Conservation (phyloP, 139 green algal genomes). For the Nannochloris sp. region DNA sequence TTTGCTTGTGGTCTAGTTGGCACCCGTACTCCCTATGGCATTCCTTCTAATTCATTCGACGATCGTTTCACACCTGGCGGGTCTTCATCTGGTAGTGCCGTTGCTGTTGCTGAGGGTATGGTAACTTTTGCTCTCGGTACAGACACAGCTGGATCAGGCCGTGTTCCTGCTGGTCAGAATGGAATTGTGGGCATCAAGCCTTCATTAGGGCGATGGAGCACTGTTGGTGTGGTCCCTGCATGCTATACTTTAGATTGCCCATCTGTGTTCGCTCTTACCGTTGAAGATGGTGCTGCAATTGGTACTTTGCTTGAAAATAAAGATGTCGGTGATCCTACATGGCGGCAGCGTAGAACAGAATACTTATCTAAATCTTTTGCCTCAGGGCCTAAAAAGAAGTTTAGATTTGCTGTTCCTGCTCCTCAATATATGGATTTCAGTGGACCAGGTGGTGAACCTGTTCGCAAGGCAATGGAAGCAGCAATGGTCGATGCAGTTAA, state of each 20-base stretch:
- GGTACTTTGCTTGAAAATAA: slow-evolving; percentile 37
- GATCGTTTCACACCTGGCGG: slow-evolving; percentile 60
- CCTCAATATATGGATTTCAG: slow-evolving; percentile 45
- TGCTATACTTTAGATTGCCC: slow-evolving; percentile 68
- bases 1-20: slow-evolving; percentile 75
- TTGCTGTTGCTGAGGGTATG: slow-evolving; percentile 51
- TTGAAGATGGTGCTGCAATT: slow-evolving; percentile 45
- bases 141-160: slow-evolving; percentile 69
- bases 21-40: slow-evolving; percentile 58
- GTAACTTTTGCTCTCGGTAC: slow-evolving; percentile 74
- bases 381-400: slow-evolving; percentile 6
- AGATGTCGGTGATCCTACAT: slow-evolving; percentile 33
- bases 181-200: slow-evolving; percentile 74
- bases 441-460: slow-evolving; percentile 37
- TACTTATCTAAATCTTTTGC: not conserved
- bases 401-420: slow-evolving; percentile 57
- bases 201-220: slow-evolving; percentile 54
- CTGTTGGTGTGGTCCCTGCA: slow-evolving; percentile 61
- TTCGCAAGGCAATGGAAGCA: not conserved
- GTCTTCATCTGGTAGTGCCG: slow-evolving; percentile 55
- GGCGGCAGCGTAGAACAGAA: slow-evolving; percentile 1
- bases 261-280: slow-evolving; percentile 55
- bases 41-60: slow-evolving; percentile 54
- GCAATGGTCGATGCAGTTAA: slow-evolving; percentile 35
- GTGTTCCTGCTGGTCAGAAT: slow-evolving; percentile 57